Evolutionary conservation across 2,329 filamentous ascomycete species (phyloP), one percentile per base, ranked within the genome.

Genomic region (Coniochaeta ligniaria): DNA sequence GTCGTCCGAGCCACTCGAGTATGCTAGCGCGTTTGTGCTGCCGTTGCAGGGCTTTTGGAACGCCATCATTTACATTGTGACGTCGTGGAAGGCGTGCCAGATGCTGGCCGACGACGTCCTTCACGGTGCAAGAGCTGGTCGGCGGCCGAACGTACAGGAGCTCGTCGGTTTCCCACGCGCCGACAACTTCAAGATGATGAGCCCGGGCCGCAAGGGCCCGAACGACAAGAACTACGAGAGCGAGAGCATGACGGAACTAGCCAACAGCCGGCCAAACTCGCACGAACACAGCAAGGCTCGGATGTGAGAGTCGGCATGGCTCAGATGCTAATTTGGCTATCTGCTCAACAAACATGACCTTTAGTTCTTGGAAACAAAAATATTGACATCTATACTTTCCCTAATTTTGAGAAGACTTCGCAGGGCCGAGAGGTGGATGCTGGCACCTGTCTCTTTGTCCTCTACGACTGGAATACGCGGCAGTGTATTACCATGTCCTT

Each of bases 41-140:
- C 91, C 91, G 0, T 80, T 92, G 0, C 91, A 96, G 70, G 91
- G 91, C 0, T 90, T 93, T 68, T 95, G 91, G 90, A 96, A 96
- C 71, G 84, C 87, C 20, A 72, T 90, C 61, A 91, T 96, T 65
- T 96, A 95, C 73, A 74, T 85, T 17, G 80, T 83, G 12, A 91
- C 89, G 1, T 91, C 88, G 6, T 84, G 85, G 79, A 74, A 82
- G 57, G 87, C 87, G 0, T 87, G 85, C 69, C 81, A 80, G 69
- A 73, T 74, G 35, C 71, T 85, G 31, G 73, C 71, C 59, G 66
- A 68, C 11, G 76, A 80, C 55, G 60, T 79, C 62, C 66, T 55
- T 61, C 31, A 38, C 56, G 58, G 66, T 67, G 14, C 69, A 65
- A 70, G 33, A 57, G 58, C 45, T 28, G 64, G 67, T 38, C 47